Percentiles rank a stretch among this genome's conserved stretches.
Conservation (phyloP, 306 rosid genomes). For the Cucumis melo region DNA sequence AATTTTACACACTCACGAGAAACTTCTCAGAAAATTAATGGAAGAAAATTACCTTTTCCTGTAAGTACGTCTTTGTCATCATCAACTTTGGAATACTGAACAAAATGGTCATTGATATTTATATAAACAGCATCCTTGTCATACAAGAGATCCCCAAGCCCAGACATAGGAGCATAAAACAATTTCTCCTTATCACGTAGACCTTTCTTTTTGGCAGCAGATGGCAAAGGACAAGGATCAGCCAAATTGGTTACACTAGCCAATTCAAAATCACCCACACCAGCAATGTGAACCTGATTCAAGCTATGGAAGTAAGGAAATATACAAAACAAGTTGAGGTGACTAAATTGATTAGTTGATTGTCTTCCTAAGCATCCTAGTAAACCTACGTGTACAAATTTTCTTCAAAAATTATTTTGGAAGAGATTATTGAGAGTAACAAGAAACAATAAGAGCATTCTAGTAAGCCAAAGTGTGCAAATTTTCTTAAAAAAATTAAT, state of each 20-base stretch:
- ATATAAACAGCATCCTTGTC: constrained; percentile 94
- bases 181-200: constrained; percentile 83
- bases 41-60: constrained; percentile 32
- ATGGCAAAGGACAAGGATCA: constrained; percentile 94
- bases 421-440: background rate
- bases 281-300: constrained; percentile 86
- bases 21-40: background rate
- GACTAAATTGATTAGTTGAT: background rate
- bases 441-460: background rate
- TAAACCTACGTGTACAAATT: background rate
- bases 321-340: background rate
- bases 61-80: constrained; percentile 35
- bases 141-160: constrained; percentile 83
- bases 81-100: constrained; percentile 62
- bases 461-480: no score
- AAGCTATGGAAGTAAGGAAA: constrained; percentile 13
- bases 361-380: background rate
- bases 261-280: constrained; percentile 77
- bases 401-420: background rate
- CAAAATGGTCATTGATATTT: constrained; percentile 71
- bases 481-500: background rate
- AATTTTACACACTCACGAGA: background rate
- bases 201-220: constrained; percentile 97
- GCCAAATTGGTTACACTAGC: constrained; percentile 46
- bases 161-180: constrained; percentile 96